Evolutionary conservation across 2,329 filamentous ascomycete genomes (phyloP), one percentile per base, ranked within the genome.

Genomic region (Trichoderma citrinoviride): DNA sequence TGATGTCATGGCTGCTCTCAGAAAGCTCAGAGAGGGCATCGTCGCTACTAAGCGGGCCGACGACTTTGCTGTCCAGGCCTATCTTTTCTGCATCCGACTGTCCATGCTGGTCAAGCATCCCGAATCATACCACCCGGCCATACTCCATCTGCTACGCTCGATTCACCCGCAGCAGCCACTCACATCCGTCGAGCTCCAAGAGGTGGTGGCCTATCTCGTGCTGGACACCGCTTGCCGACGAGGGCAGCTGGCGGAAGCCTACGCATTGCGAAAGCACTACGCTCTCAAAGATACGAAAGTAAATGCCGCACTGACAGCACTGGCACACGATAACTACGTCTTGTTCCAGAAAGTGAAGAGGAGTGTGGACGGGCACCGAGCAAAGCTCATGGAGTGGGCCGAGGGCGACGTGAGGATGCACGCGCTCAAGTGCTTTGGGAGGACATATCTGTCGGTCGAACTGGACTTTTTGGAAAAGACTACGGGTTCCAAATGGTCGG

Each of bases 11-110:
- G 85, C 91, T 71, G 91, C 94, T 3, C 88, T 98, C 74, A 89
- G 95, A 67, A 98, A 97, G 76, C 85, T 99, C 37, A 88, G 95
- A 64, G 95, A 99, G 80, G 93, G 90, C 25, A 89, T 98, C 54
- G 86, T 96, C 3, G 91, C 91, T 14, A 88, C 90, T 8, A 86
- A 87, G 61, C 87, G 93, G 21, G 81, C 83, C 41, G 91, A 97
- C 73, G 82, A 86, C 60, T 99, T 99, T 77, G 89, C 94, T 1
- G 87, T 90, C n/a, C 88, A 93, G 70, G 91, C 89, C 17, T 97
- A 98, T 77, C 87, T 96, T 67, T 98, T 98, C 81, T 92, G 91
- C 71, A 91, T 96, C 71, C 90, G 93, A 62, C 83, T 93, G 27
- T 88, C 91, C 25, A 89, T 99, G 67, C 85, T 97, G 40, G 87